phyloP scores from a whole-genome alignment of 2,329 filamentous ascomycete genomes.

The Magnaporthiopsis incrustans region DNA sequence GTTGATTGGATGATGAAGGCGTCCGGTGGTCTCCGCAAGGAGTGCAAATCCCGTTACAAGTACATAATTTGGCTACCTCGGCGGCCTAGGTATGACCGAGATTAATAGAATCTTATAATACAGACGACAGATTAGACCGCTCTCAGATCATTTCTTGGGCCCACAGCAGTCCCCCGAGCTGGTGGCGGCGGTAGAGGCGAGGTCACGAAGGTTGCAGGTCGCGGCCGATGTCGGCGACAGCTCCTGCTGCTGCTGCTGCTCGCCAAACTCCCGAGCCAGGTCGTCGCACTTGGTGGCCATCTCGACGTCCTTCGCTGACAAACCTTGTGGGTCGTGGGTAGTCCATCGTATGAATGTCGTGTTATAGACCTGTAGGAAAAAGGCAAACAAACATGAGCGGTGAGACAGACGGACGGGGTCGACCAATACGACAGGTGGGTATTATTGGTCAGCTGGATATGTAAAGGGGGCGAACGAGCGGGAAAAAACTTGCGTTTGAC shows the following conservation, averaged over 20 bases:
- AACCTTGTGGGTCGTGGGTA: conserved; percentile 57
- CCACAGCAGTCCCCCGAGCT: conserved; percentile 47
- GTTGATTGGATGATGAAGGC: not conserved
- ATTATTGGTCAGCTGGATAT: too few relatives aligned
- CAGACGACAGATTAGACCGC: conserved; percentile 11
- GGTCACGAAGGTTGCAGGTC: conserved; percentile 29
- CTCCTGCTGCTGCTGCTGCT: conserved; percentile 34
- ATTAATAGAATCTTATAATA: conserved; percentile 10
- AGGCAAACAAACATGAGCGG: not conserved
- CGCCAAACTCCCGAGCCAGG: conserved; percentile 48
- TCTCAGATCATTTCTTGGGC: conserved; percentile 26
- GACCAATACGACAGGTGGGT: too few relatives aligned
- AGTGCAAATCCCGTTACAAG: not conserved
- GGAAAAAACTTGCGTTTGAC: conserved; percentile 51
- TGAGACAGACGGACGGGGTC: not conserved
- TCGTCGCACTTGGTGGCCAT: conserved; percentile 57
- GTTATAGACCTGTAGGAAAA: conserved; percentile 56
- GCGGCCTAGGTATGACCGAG: not conserved
- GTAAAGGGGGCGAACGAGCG: too few relatives aligned
- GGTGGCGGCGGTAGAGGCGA: conserved; percentile 37
- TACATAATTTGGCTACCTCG: conserved; percentile 1
- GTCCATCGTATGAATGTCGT: conserved; percentile 65
- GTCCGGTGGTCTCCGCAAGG: not conserved
- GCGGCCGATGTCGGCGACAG: conserved; percentile 11
- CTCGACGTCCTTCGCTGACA: conserved; percentile 55